These are phyloP conservation scores for Paramyrothecium sp. DNA, from an alignment of 2,329 filamentous ascomycete genomes.

Conservation along the genomic window DNA sequence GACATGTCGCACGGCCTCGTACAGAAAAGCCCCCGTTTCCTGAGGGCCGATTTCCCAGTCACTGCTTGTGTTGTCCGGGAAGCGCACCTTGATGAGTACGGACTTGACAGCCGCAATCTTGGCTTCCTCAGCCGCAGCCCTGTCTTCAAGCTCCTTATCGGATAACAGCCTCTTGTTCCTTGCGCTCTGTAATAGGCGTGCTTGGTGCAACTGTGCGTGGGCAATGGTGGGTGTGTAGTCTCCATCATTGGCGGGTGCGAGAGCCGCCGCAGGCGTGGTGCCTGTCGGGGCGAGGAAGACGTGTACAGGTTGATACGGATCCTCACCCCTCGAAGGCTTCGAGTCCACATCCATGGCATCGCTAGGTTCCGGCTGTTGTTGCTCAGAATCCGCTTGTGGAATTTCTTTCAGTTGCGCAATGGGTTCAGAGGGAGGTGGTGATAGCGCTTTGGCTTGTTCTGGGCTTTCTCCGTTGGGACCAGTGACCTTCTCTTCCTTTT, in stretches of 20 bases:
- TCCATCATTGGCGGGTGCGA: constrained; percentile 63
- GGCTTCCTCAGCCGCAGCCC: constrained; percentile 63
- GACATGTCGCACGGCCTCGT: constrained; percentile 70
- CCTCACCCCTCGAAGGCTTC: constrained; percentile 12
- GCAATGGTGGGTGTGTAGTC: constrained; percentile 75
- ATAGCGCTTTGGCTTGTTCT: constrained; percentile 8
- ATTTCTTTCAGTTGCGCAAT: not conserved
- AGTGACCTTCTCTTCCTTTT: constrained; percentile 7
- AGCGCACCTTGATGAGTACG: constrained; percentile 76
- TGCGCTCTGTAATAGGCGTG: constrained; percentile 56
- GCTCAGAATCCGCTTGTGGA: not conserved
- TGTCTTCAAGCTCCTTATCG: constrained; percentile 75
- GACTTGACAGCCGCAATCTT: constrained; percentile 64
- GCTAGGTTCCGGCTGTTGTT: constrained; percentile 2
- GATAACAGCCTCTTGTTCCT: constrained; percentile 78
- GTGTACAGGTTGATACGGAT: constrained; percentile 53
- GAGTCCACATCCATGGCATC: constrained; percentile 18
- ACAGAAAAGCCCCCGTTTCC: constrained; percentile 70
- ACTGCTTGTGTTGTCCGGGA: constrained; percentile 81
- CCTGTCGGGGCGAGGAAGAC: constrained; percentile 77
- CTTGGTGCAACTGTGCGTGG: constrained; percentile 74
- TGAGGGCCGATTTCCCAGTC: constrained; percentile 67
- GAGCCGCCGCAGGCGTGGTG: constrained; percentile 74
- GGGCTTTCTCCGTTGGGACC: constrained; percentile 6
- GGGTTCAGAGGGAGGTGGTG: constrained; percentile 5